Percentiles rank a stretch among this genome's conserved stretches.
These are phyloP conservation scores for Artemisia annua DNA, from an alignment of 129 eudicot species.

Conservation along the genomic window DNA sequence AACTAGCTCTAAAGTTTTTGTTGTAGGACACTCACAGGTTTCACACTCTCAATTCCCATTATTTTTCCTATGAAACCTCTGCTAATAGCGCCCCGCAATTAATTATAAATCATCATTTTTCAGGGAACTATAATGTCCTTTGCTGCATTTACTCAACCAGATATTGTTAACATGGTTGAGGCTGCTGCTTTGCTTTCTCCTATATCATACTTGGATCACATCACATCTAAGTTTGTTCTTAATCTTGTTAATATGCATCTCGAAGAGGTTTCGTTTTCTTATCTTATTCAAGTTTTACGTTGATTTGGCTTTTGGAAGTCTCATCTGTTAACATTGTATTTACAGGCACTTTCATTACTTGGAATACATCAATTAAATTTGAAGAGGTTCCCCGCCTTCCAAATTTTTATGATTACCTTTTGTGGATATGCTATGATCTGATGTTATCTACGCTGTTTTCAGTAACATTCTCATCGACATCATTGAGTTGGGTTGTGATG, in stretches of 20 bases:
- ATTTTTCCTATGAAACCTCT: not conserved
- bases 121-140: constrained; percentile 96
- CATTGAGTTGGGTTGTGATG: constrained; percentile 70
- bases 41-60: constrained; percentile 3
- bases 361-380: constrained; percentile 93
- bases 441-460: constrained; percentile 26
- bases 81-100: not conserved
- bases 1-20: constrained; percentile 67
- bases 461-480: constrained; percentile 65
- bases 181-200: constrained; percentile 98
- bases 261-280: constrained; percentile 55
- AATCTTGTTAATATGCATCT: constrained; percentile 64
- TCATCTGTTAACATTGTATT: constrained; percentile 9
- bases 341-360: constrained; percentile 62
- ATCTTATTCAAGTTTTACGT: constrained; percentile 1
- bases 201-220: constrained; percentile 86
- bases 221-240: constrained; percentile 76
- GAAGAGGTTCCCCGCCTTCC: constrained; percentile 55
- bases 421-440: constrained; percentile 14
- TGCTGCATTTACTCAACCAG: constrained; percentile 91
- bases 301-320: constrained; percentile 23
- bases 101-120: constrained; percentile 3
- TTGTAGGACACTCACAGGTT: constrained; percentile 99
- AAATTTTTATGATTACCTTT: not conserved
- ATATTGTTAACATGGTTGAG: constrained; percentile 68